Conservation (phyloP, 768 basidiomycete species). For the Mycena filopes region DNA sequence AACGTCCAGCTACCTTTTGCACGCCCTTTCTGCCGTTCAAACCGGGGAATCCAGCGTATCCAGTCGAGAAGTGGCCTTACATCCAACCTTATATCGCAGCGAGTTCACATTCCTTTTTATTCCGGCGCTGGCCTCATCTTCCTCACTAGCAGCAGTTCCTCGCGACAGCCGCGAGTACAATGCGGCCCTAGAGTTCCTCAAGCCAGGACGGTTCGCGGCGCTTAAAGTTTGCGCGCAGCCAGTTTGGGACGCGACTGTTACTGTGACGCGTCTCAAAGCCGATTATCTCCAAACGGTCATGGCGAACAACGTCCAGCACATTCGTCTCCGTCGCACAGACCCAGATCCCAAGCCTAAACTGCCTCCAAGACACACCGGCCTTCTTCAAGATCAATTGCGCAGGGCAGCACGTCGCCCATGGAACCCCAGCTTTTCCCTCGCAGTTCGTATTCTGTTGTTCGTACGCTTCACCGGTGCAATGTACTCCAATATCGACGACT, state of each 20-base stretch:
- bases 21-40: conserved; percentile 16
- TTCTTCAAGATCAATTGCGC: conserved; percentile 84
- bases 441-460: conserved; percentile 85
- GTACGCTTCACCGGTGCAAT: conserved; percentile 87
- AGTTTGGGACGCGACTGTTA: not conserved
- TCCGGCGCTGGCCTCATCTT: not conserved
- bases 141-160: conserved; percentile 16
- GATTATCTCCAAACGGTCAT: not conserved
- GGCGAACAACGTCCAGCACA: conserved; percentile 31
- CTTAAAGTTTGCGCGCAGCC: not conserved
- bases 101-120: not conserved
- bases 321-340: conserved; percentile 60
- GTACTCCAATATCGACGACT: conserved; percentile 95
- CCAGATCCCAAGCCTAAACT: conserved; percentile 40
- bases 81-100: not conserved
- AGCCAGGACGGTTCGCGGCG: conserved; percentile 6
- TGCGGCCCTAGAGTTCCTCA: conserved; percentile 12
- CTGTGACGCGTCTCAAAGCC: conserved; percentile 1
- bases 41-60: conserved; percentile 15
- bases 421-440: conserved; percentile 85
- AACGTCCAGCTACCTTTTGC: conserved; percentile 27
- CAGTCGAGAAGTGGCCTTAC: not conserved
- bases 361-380: conserved; percentile 65
- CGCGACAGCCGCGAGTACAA: conserved; percentile 16
- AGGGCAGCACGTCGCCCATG: conserved; percentile 83